These are phyloP conservation scores for Aquanectria penicillioides DNA, from an alignment of 2,329 filamentous ascomycete genomes.

Conservation along the genomic window DNA sequence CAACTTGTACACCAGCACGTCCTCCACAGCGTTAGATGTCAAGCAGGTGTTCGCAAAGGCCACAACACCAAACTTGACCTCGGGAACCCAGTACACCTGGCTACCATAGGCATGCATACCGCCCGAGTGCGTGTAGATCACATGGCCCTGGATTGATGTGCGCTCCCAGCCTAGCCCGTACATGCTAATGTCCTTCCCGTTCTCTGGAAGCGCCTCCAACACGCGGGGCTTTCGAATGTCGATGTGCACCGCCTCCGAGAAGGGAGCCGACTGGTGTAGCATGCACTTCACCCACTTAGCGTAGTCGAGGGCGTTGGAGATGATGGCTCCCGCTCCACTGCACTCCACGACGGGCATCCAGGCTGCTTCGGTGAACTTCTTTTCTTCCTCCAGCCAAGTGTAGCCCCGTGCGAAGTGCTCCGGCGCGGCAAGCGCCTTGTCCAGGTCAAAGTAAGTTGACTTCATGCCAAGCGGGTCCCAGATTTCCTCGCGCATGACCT, in stretches of 20 bases:
- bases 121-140: slow-evolving; percentile 45
- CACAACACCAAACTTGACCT: slow-evolving; percentile 45
- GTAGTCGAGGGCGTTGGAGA: slow-evolving; percentile 62
- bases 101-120: slow-evolving; percentile 41
- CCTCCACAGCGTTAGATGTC: slow-evolving; percentile 47
- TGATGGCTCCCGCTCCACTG: slow-evolving; percentile 53
- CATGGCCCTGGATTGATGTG: slow-evolving; percentile 37
- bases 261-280: slow-evolving; percentile 44
- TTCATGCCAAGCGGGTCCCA: slow-evolving; percentile 60
- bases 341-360: slow-evolving; percentile 40
- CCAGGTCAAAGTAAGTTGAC: slow-evolving; percentile 49
- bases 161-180: slow-evolving; percentile 47
- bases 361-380: slow-evolving; percentile 38
- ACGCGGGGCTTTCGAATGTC: slow-evolving; percentile 45
- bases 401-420: slow-evolving; percentile 55
- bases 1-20: slow-evolving; percentile 41
- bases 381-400: slow-evolving; percentile 46
- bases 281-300: slow-evolving; percentile 61
- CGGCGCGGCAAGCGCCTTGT: slow-evolving; percentile 37
- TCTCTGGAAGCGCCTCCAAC: slow-evolving; percentile 40
- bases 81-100: slow-evolving; percentile 47
- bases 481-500: slow-evolving; percentile 53
- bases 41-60: slow-evolving; percentile 53
- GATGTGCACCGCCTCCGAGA: slow-evolving; percentile 37
- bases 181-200: slow-evolving; percentile 31